Conservation (phyloP, 2,329 filamentous ascomycete species). For the Cryphonectria radicalis region DNA sequence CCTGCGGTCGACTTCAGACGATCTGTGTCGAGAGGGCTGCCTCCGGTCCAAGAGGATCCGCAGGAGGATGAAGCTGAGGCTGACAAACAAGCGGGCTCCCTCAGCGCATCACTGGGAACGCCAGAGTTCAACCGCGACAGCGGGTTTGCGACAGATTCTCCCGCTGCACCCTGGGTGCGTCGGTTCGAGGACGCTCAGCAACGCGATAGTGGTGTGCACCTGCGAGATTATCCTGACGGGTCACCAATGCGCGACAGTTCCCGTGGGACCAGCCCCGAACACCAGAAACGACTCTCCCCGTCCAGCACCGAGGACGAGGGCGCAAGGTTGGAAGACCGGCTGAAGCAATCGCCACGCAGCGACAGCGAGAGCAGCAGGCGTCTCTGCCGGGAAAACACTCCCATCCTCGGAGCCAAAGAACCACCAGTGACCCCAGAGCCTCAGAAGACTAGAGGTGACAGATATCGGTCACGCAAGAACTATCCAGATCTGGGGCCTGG, state of each 20-base stretch:
- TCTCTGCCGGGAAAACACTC: conserved; percentile 36
- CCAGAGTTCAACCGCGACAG: conserved; percentile 54
- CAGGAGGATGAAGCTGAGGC: conserved; percentile 49
- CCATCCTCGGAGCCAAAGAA: conserved; percentile 43
- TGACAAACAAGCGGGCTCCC: conserved; percentile 31
- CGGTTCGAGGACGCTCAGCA: conserved; percentile 41
- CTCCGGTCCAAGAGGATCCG: conserved; percentile 57
- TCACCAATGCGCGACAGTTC: conserved; percentile 34
- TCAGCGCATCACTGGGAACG: conserved; percentile 31
- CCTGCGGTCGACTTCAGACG: conserved; percentile 45
- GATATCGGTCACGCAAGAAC: conserved; percentile 35
- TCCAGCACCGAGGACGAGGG: conserved; percentile 26
- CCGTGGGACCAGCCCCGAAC: conserved; percentile 24
- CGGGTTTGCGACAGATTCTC: conserved; percentile 52
- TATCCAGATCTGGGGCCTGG: conserved; percentile 38
- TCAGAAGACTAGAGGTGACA: conserved; percentile 43
- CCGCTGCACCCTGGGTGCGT: conserved; percentile 43
- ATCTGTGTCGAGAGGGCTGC: conserved; percentile 49
- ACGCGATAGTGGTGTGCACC: conserved; percentile 62
- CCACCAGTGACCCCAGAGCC: conserved; percentile 50
- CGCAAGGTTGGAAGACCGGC: conserved; percentile 7
- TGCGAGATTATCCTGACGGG: conserved; percentile 51
- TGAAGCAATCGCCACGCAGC: conserved; percentile 17
- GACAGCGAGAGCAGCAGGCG: conserved; percentile 16
- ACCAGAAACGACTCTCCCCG: conserved; percentile 10